A percentile compares a stretch with the other conserved stretches of the same genome.
Conservation (phyloP, 2,329 filamentous ascomycete genomes). For the Penicillium crustosum region DNA sequence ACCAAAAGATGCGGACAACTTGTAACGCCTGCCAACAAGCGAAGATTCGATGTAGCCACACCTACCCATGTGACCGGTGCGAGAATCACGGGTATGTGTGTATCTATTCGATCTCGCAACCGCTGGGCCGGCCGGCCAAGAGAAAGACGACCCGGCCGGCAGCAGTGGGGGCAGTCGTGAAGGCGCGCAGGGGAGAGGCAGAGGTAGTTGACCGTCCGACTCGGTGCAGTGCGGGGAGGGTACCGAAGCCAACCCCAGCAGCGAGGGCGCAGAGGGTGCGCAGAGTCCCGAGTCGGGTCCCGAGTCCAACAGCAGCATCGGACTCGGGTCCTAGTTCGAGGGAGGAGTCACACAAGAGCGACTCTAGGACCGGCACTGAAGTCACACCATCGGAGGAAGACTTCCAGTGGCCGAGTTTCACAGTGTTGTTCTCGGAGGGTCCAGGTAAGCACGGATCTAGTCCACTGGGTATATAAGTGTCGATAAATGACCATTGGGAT, state of each 20-base stretch:
- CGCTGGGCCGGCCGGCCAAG: constrained; percentile 37
- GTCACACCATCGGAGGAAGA: background rate
- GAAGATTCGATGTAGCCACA: constrained; percentile 40
- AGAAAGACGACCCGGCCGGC: constrained; percentile 23
- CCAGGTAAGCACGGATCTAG: background rate
- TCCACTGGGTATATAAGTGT: background rate
- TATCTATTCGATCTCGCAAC: constrained; percentile 38
- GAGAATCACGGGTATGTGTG: constrained; percentile 37
- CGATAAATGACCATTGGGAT: background rate
- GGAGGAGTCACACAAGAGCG: background rate
- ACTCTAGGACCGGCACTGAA: background rate
- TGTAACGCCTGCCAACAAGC: constrained; percentile 43
- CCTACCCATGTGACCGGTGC: constrained; percentile 36
- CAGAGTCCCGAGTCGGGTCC: background rate
- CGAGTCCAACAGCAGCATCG: background rate
- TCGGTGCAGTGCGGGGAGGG: background rate
- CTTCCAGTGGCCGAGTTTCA: background rate
- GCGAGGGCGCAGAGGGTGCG: background rate
- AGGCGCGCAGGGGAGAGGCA: background rate
- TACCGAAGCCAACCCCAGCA: background rate
- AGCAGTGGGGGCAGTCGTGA: background rate
- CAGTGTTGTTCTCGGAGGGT: background rate
- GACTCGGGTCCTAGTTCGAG: background rate
- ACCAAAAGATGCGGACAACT: constrained; percentile 39
- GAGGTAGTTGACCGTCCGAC: background rate